A percentile compares a stretch with the other conserved stretches of the same genome.
phyloP scores from a whole-genome alignment of 2,329 filamentous ascomycete species.

The Clonostachys rosea region DNA sequence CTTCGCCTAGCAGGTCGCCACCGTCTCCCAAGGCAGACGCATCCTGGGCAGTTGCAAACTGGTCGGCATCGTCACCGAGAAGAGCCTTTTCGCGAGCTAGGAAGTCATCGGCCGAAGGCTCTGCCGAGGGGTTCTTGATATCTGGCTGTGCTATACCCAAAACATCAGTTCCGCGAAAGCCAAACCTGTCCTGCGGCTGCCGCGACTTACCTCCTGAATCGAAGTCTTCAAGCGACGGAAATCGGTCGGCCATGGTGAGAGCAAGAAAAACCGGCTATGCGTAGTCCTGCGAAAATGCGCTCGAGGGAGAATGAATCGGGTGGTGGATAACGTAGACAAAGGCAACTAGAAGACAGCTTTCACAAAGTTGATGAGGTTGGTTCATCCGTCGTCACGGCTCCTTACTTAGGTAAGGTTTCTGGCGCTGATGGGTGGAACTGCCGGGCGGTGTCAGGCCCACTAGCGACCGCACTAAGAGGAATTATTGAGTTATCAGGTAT shows the following conservation, averaged over 20 bases:
- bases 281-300: too few species aligned
- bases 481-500: too few species aligned
- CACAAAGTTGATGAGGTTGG: too few species aligned
- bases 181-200: not conserved
- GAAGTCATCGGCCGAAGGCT: conserved; percentile 73
- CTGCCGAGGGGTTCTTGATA: conserved; percentile 50
- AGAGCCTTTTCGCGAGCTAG: conserved; percentile 85
- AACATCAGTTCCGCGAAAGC: not conserved
- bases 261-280: too few species aligned
- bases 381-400: too few species aligned
- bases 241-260: conserved; percentile 67
- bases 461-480: too few species aligned
- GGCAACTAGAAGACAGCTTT: too few species aligned
- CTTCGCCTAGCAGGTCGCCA: conserved; percentile 70
- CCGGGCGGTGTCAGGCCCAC: too few species aligned
- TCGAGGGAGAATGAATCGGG: too few species aligned
- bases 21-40: conserved; percentile 58
- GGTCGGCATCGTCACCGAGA: conserved; percentile 87
- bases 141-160: conserved; percentile 61
- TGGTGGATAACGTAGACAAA: too few species aligned
- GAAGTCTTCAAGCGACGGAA: conserved; percentile 76
- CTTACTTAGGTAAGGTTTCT: too few species aligned
- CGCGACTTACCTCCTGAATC: conserved; percentile 53
- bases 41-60: conserved; percentile 78
- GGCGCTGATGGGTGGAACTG: too few species aligned